Percentiles rank a stretch among this genome's conserved stretches.
Evolutionary conservation across 1,284 basidiomycete genomes (phyloP).

Genomic region (Papiliotrema nemorosa): DNA sequence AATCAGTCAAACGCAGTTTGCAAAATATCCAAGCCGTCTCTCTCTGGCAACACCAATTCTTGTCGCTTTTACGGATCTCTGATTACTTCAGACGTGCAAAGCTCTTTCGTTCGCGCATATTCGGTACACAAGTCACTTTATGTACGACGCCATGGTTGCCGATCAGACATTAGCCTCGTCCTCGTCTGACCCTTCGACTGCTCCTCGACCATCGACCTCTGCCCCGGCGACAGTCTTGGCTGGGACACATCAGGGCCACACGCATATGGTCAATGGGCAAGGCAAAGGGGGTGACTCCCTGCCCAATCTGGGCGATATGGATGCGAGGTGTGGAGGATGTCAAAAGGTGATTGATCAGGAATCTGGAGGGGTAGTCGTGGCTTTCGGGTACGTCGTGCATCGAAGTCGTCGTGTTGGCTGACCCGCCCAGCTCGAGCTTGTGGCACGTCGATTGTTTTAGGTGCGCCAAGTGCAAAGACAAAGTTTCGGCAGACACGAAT

Average conservation of each 20-base stretch:
- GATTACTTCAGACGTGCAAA: too few relatives aligned
- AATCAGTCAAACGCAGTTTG: too few relatives aligned
- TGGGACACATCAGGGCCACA: not conserved
- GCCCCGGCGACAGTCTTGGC: slow-evolving; percentile 1
- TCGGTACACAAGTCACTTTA: too few relatives aligned
- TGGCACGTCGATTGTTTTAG: slow-evolving; percentile 53
- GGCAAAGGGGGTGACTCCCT: slow-evolving; percentile 11
- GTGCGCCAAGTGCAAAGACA: slow-evolving; percentile 55
- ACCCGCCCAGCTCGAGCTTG: slow-evolving; percentile 37
- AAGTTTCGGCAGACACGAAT: slow-evolving; percentile 79
- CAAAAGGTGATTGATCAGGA: slow-evolving; percentile 76
- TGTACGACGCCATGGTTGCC: too few relatives aligned
- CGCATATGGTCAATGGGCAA: slow-evolving; percentile 2
- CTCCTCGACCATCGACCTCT: too few relatives aligned
- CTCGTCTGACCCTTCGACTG: too few relatives aligned
- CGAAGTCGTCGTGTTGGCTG: not conserved
- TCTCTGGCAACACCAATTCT: too few relatives aligned
- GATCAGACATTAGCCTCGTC: too few relatives aligned
- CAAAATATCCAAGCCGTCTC: too few relatives aligned
- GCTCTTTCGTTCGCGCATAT: too few relatives aligned
- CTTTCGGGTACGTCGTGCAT: slow-evolving; percentile 67
- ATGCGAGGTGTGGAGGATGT: slow-evolving; percentile 71
- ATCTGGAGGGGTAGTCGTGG: slow-evolving; percentile 79
- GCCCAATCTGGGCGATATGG: slow-evolving; percentile 32
- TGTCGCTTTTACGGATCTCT: too few relatives aligned